Percentiles rank a stretch among this genome's conserved stretches.
Conservation (phyloP, 2,329 filamentous ascomycete species). For the Xylariales sp. region DNA sequence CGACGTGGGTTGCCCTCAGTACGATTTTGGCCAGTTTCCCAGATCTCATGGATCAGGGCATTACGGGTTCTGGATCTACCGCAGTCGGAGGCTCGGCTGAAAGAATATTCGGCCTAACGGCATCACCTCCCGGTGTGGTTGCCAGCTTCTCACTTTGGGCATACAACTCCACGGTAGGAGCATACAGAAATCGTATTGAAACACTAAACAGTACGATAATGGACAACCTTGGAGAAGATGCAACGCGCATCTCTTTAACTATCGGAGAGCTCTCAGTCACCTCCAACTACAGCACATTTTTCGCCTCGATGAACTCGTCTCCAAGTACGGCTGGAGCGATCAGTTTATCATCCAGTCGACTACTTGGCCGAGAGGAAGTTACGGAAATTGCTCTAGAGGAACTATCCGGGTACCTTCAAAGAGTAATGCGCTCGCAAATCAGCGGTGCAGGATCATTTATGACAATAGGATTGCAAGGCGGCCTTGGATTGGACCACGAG, state of each 20-base stretch:
- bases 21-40: not conserved
- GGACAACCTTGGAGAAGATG: not conserved
- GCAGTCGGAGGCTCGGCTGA: not conserved
- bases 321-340: not conserved
- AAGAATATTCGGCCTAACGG: not conserved
- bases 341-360: not conserved
- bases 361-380: not conserved
- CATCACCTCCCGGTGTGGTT: not conserved
- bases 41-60: constrained; percentile 2
- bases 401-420: not conserved
- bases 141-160: not conserved
- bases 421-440: not conserved
- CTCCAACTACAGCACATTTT: constrained; percentile 1
- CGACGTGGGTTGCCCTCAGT: not conserved
- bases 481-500: constrained; percentile 2
- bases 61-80: not conserved
- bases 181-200: not conserved
- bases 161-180: not conserved
- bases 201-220: not conserved
- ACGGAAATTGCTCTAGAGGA: not conserved
- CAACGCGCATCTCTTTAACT: not conserved
- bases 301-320: constrained; percentile 1
- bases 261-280: not conserved
- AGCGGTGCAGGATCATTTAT: not conserved
- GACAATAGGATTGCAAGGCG: not conserved